These are phyloP conservation scores for Aquilaria malaccensis DNA, from an alignment of 345 rosid genomes.

Conservation along the genomic window DNA sequence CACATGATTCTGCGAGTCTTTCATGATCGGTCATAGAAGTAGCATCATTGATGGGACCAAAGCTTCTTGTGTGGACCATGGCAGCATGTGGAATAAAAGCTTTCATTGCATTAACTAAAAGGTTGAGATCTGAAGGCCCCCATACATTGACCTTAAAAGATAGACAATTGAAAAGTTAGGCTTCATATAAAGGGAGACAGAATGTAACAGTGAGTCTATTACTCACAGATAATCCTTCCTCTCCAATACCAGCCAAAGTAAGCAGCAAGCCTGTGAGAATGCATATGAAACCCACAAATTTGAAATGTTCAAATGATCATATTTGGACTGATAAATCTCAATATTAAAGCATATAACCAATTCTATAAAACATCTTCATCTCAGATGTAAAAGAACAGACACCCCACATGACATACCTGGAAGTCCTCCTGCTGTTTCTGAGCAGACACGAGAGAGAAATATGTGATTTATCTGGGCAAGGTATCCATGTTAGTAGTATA, in stretches of 20 bases:
- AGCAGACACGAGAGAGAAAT: slow-evolving; percentile 92
- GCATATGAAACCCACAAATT: slow-evolving; percentile 3
- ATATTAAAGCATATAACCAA: slow-evolving; percentile 1
- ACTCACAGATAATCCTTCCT: slow-evolving; percentile 90
- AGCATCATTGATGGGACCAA: slow-evolving; percentile 53
- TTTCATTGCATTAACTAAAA: slow-evolving; percentile 86
- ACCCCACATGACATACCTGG: slow-evolving; percentile 52
- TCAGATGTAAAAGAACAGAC: slow-evolving; percentile 1
- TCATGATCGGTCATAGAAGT: slow-evolving; percentile 24
- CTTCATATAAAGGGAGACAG: slow-evolving; percentile 4
- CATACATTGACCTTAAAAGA: slow-evolving; percentile 74
- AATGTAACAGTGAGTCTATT: slow-evolving; percentile 8
- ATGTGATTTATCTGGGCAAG: slow-evolving; percentile 79
- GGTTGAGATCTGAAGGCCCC: slow-evolving; percentile 96
- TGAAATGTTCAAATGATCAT: not conserved
- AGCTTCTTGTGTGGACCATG: slow-evolving; percentile 85
- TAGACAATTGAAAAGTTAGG: not conserved
- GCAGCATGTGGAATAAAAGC: slow-evolving; percentile 93
- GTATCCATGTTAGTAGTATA: slow-evolving; percentile 11
- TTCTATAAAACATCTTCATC: not conserved
- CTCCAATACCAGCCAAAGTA: slow-evolving; percentile 91
- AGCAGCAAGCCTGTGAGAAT: slow-evolving; percentile 58
- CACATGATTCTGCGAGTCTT: slow-evolving; percentile 37
- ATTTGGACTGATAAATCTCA: not conserved
- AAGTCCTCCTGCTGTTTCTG: slow-evolving; percentile 96